Evolutionary conservation across 1,139 yeast genomes (phyloP).

Genomic region (Groenewaldozyma sp.): DNA sequence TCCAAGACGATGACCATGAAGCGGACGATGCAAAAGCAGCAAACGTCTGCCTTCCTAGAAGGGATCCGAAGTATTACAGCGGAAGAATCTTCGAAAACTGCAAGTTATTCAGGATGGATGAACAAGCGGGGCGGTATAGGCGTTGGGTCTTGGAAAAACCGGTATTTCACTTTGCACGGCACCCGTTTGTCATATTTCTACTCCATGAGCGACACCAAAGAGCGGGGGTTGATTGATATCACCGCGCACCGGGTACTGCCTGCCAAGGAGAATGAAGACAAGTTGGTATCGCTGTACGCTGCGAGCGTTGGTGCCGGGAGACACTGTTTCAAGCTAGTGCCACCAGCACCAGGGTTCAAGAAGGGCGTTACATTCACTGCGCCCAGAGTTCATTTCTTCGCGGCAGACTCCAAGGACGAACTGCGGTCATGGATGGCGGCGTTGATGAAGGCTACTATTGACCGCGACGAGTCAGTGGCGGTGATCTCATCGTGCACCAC

Average conservation of each 20-base stretch:
- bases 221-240: conserved; percentile 88
- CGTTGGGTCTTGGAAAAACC: conserved; percentile 82
- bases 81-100: conserved; percentile 64
- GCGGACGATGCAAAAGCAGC: conserved; percentile 28
- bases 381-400: conserved; percentile 91
- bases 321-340: conserved; percentile 83
- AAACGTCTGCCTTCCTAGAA: conserved; percentile 87
- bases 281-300: conserved; percentile 76
- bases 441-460: conserved; percentile 90
- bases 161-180: conserved; percentile 85
- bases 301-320: conserved; percentile 91
- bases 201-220: conserved; percentile 69
- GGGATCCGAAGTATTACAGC: conserved; percentile 77
- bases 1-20: conserved; percentile 20
- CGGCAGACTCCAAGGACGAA: conserved; percentile 83
- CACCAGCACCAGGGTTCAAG: conserved; percentile 96
- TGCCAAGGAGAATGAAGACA: conserved; percentile 62
- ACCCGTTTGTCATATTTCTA: conserved; percentile 86
- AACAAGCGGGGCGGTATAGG: conserved; percentile 79
- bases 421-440: conserved; percentile 96
- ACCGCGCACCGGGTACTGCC: conserved; percentile 90
- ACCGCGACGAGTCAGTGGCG: conserved; percentile 86
- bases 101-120: conserved; percentile 91
- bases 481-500: conserved; percentile 92
- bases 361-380: conserved; percentile 95